Percentiles rank a stretch among this genome's conserved stretches.
Evolutionary conservation across 176 grass and related monocot genomes (phyloP).

Genomic region (Oryza rufipogon): DNA sequence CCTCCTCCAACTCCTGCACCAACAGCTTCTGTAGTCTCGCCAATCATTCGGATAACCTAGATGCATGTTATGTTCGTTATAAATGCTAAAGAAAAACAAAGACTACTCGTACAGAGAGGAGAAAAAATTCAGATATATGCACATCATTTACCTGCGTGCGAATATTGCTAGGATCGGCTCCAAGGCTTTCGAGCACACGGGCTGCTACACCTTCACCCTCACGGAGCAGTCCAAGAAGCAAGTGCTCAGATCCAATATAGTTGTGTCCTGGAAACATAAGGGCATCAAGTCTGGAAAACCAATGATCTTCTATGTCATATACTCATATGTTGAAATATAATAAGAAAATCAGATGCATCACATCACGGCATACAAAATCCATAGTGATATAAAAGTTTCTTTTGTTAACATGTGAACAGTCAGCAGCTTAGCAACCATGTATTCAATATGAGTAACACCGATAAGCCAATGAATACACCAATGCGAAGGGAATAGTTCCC

Average conservation of each 20-base stretch:
- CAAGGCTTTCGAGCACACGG: slow-evolving; percentile 83
- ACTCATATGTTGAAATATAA: slow-evolving; percentile 4
- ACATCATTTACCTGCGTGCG: slow-evolving; percentile 69
- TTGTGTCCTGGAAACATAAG: slow-evolving; percentile 74
- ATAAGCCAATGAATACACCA: background rate
- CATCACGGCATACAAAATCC: slow-evolving; percentile 13
- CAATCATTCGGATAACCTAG: slow-evolving; percentile 95
- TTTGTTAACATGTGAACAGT: background rate
- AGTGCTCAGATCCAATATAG: slow-evolving; percentile 96
- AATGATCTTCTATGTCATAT: background rate
- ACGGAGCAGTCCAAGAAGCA: slow-evolving; percentile 91
- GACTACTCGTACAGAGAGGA: background rate
- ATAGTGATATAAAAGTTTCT: background rate
- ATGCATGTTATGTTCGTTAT: slow-evolving; percentile 32
- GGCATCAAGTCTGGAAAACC: slow-evolving; percentile 38
- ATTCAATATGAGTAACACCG: background rate
- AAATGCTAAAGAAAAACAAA: slow-evolving; percentile 35
- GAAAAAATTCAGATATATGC: slow-evolving; percentile 18
- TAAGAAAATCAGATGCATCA: background rate
- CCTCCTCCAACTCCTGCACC: slow-evolving; percentile 93
- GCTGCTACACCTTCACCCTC: slow-evolving; percentile 95
- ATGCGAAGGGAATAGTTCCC: background rate
- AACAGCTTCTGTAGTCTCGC: slow-evolving; percentile 93
- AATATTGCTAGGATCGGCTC: slow-evolving; percentile 87
- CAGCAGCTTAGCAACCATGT: background rate